Conservation (phyloP, 2,329 filamentous ascomycete species). For the Fusarium oxysporum region DNA sequence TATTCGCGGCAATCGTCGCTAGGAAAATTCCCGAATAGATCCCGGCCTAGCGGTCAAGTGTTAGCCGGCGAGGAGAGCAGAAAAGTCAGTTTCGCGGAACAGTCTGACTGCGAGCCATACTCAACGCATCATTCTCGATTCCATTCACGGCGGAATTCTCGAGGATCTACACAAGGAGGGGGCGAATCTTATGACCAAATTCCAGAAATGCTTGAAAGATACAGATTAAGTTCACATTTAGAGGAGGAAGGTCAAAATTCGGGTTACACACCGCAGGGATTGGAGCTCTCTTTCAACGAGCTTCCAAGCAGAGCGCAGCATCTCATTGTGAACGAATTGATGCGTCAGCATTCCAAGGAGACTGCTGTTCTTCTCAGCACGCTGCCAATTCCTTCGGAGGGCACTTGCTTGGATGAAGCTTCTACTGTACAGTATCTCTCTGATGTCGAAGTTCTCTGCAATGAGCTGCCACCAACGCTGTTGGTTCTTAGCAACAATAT, state of each 20-base stretch:
- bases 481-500: slow-evolving; percentile 89
- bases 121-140: slow-evolving; percentile 44
- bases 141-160: slow-evolving; percentile 54
- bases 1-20: slow-evolving; percentile 60
- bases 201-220: slow-evolving; percentile 57
- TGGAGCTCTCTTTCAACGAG: slow-evolving; percentile 86
- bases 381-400: slow-evolving; percentile 82
- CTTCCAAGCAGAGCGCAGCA: slow-evolving; percentile 87
- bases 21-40: slow-evolving; percentile 71
- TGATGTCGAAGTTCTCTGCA: slow-evolving; percentile 82
- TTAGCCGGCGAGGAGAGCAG: slow-evolving; percentile 66
- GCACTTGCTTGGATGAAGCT: slow-evolving; percentile 76
- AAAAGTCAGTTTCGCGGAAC: slow-evolving; percentile 72
- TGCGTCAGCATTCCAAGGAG: slow-evolving; percentile 73
- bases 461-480: slow-evolving; percentile 79
- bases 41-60: slow-evolving; percentile 70
- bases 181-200: slow-evolving; percentile 57
- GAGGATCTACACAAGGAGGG: slow-evolving; percentile 44
- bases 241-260: slow-evolving; percentile 51
- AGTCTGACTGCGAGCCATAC: slow-evolving; percentile 36
- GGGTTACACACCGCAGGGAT: slow-evolving; percentile 67
- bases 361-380: slow-evolving; percentile 88
- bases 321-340: slow-evolving; percentile 86
- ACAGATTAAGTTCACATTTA: slow-evolving; percentile 43
- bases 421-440: slow-evolving; percentile 80